A percentile compares a stretch with the other conserved stretches of the same genome.
Conservation (phyloP, 1,284 basidiomycete species). For the Fistulina hepatica region DNA sequence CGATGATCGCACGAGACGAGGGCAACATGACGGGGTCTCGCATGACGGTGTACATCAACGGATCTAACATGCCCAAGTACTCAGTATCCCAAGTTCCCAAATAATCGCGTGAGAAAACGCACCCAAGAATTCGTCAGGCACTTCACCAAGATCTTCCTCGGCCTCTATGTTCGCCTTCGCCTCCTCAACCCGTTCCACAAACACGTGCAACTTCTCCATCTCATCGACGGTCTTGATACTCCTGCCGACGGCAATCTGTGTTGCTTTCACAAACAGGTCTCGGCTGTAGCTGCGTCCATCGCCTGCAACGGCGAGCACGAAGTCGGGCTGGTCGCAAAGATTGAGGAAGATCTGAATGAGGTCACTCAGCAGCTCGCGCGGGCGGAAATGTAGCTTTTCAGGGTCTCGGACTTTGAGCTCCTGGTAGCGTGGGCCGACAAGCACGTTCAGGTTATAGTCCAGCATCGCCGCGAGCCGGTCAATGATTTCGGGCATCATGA, state of each 20-base stretch:
- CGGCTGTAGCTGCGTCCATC: conserved; percentile 90
- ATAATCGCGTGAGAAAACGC: conserved; percentile 17
- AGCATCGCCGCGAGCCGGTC: conserved; percentile 94
- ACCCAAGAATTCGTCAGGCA: conserved; percentile 96
- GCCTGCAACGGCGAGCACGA: conserved; percentile 81
- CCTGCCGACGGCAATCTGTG: conserved; percentile 55
- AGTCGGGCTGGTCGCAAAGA: conserved; percentile 69
- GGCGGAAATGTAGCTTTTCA: conserved; percentile 86
- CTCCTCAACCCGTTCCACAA: conserved; percentile 81
- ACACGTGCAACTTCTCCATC: conserved; percentile 59
- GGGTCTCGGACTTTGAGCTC: conserved; percentile 81
- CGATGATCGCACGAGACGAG: conserved; percentile 71
- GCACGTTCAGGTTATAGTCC: conserved; percentile 86
- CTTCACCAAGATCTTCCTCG: conserved; percentile 88
- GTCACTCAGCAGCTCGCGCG: conserved; percentile 74
- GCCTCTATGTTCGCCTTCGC: conserved; percentile 68
- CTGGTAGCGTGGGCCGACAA: conserved; percentile 80
- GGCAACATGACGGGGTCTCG: conserved; percentile 91
- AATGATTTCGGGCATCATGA: conserved; percentile 96
- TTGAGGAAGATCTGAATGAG: conserved; percentile 91
- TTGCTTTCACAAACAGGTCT: conserved; percentile 77
- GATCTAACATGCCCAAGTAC: conserved; percentile 44
- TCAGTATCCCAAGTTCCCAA: conserved; percentile 6
- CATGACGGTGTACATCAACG: conserved; percentile 92
- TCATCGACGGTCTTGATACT: conserved; percentile 75